phyloP scores from a whole-genome alignment of 192 early-diverging fungal genomes.

The Coemansia sp. region DNA sequence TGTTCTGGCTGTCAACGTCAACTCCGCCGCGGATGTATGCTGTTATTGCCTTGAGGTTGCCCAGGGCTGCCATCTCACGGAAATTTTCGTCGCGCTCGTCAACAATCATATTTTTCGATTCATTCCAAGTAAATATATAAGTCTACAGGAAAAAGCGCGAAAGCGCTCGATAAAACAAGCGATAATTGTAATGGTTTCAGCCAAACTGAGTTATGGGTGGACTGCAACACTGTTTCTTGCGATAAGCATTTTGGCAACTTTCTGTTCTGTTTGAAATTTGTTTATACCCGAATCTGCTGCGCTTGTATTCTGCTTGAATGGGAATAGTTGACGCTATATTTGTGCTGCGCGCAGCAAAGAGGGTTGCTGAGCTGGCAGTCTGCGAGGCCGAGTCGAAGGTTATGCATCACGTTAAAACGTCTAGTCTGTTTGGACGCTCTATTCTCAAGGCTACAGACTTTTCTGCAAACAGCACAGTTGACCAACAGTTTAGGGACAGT shows the following conservation, averaged over 20 bases:
- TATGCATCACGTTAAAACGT: slow-evolving; percentile 24
- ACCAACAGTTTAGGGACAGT: neutral
- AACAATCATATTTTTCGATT: slow-evolving; percentile 5
- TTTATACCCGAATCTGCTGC: neutral
- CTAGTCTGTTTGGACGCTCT: slow-evolving; percentile 22
- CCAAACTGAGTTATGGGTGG: neutral
- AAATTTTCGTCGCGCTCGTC: slow-evolving; percentile 49
- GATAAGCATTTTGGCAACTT: slow-evolving; percentile 2
- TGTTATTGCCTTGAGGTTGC: slow-evolving; percentile 67
- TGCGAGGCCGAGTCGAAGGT: slow-evolving; percentile 20
- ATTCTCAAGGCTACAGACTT: neutral
- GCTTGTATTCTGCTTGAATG: slow-evolving; percentile 13
- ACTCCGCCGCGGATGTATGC: slow-evolving; percentile 66
- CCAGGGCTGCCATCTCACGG: slow-evolving; percentile 63
- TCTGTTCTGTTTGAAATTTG: slow-evolving; percentile 8
- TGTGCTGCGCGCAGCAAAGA: slow-evolving; percentile 35
- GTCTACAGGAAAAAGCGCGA: no score
- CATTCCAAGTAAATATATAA: neutral
- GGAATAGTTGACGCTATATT: slow-evolving; percentile 36
- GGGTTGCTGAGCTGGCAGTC: slow-evolving; percentile 31
- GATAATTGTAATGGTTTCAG: no score
- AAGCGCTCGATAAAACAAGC: no score
- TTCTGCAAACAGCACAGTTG: neutral
- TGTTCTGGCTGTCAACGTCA: slow-evolving; percentile 68
- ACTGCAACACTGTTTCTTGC: neutral